A percentile compares a stretch with the other conserved stretches of the same genome.
Conservation (phyloP, 164 flowering plant genomes). For the Vitis rupestris region DNA sequence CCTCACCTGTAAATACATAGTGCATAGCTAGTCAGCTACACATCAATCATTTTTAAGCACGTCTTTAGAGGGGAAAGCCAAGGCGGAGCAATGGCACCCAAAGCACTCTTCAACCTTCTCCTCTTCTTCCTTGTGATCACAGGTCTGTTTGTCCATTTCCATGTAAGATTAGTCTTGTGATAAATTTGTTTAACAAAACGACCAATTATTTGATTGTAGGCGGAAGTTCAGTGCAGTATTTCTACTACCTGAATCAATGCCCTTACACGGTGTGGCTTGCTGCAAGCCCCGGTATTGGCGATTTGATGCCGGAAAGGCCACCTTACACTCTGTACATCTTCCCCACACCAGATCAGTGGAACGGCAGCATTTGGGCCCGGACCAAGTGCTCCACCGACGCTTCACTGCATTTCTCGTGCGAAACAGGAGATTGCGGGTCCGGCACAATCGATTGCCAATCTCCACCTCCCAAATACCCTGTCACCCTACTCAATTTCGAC, state of each 20-base stretch:
- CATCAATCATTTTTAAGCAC: no score
- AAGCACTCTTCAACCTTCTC: no score
- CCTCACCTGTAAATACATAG: no score
- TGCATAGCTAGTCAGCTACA: no score
- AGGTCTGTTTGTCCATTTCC: no score
- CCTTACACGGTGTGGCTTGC: slow-evolving; percentile 5
- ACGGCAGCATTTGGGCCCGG: slow-evolving; percentile 12
- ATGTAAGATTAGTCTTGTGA: no score
- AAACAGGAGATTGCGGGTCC: slow-evolving; percentile 18
- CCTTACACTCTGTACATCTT: slow-evolving; percentile 1
- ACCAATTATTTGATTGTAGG: no score
- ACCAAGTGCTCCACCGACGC: slow-evolving; percentile 6
- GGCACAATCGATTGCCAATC: slow-evolving; percentile 7
- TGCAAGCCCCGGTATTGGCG: neutral
- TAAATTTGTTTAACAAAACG: no score
- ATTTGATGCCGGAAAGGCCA: neutral
- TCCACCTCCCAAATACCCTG: neutral
- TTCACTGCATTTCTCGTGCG: neutral
- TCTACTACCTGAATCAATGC: slow-evolving; percentile 9
- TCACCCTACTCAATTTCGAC: slow-evolving; percentile 7
- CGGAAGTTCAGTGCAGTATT: neutral
- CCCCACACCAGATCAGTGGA: slow-evolving; percentile 10
- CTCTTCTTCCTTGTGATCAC: no score
- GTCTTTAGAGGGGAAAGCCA: no score
- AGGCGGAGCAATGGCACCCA: no score